These are phyloP conservation scores for Larix kaempferi DNA, from an alignment of 75 land plant species.

Conservation along the genomic window DNA sequence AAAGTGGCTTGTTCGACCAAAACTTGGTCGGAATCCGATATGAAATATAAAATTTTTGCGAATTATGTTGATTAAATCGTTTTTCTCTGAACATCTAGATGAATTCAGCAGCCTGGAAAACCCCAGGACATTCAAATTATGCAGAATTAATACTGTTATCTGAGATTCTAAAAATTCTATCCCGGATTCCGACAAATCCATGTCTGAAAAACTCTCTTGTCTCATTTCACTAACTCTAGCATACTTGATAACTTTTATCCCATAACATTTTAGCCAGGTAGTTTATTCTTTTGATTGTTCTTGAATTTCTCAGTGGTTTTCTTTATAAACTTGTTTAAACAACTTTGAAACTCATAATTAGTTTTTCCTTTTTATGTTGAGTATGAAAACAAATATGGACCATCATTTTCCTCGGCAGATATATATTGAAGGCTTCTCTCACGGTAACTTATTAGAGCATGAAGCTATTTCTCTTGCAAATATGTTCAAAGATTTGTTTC, in stretches of 20 bases:
- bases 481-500: constrained; percentile 52
- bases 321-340: not conserved
- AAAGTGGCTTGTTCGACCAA: too few relatives aligned
- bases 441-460: constrained; percentile 77
- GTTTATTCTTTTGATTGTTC: not conserved
- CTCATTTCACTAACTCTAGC: constrained; percentile 42
- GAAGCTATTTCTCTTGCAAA: constrained; percentile 64
- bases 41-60: too few relatives aligned
- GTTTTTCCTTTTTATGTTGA: not conserved
- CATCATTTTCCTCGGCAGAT: constrained; percentile 36
- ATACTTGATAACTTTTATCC: constrained; percentile 62
- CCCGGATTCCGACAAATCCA: too few relatives aligned
- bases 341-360: not conserved
- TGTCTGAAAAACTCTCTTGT: constrained; percentile 54
- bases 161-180: too few relatives aligned
- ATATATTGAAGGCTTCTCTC: constrained; percentile 85
- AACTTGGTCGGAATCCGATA: too few relatives aligned
- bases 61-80: too few relatives aligned
- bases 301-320: not conserved
- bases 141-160: too few relatives aligned
- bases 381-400: not conserved
- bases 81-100: too few relatives aligned
- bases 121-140: too few relatives aligned
- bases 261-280: constrained; percentile 74
- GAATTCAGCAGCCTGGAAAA: too few relatives aligned